Conservation (phyloP, 2,329 filamentous ascomycete genomes). For the Cladophialophora chaetospira region DNA sequence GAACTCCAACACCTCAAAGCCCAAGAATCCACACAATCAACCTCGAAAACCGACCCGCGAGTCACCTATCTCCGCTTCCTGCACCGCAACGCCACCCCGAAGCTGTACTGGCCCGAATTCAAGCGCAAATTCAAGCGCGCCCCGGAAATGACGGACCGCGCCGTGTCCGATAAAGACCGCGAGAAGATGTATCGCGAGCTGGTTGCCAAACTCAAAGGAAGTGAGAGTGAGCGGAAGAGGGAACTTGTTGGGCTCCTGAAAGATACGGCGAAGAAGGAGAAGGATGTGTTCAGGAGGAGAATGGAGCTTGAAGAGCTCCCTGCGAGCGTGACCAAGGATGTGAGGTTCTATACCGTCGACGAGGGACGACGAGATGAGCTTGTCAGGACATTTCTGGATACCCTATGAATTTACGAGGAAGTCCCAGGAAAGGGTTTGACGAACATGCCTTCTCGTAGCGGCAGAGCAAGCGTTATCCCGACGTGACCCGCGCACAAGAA, state of each 20-base stretch:
- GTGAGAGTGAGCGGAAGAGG: conserved; percentile 49
- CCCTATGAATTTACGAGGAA: no score
- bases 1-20: conserved; percentile 69
- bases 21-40: background rate
- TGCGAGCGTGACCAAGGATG: conserved; percentile 18
- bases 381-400: conserved; percentile 27
- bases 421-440: no score
- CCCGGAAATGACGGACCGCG: conserved; percentile 62
- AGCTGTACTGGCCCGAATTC: conserved; percentile 97
- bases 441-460: no score
- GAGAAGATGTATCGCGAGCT: conserved; percentile 54
- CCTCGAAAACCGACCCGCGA: conserved; percentile 61
- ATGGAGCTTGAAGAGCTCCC: conserved; percentile 17
- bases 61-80: conserved; percentile 82
- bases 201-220: conserved; percentile 48
- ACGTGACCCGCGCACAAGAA: no score
- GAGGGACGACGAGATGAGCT: conserved; percentile 28
- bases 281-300: background rate
- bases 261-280: conserved; percentile 7
- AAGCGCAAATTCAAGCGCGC: conserved; percentile 87
- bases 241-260: conserved; percentile 50
- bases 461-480: no score
- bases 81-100: conserved; percentile 78
- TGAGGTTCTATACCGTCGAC: conserved; percentile 30
- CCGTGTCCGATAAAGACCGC: conserved; percentile 50